Evolutionary conservation across 2,329 filamentous ascomycete species (phyloP), one percentile per base, ranked within the genome.

Genomic region (Aspergillus caelatus): DNA sequence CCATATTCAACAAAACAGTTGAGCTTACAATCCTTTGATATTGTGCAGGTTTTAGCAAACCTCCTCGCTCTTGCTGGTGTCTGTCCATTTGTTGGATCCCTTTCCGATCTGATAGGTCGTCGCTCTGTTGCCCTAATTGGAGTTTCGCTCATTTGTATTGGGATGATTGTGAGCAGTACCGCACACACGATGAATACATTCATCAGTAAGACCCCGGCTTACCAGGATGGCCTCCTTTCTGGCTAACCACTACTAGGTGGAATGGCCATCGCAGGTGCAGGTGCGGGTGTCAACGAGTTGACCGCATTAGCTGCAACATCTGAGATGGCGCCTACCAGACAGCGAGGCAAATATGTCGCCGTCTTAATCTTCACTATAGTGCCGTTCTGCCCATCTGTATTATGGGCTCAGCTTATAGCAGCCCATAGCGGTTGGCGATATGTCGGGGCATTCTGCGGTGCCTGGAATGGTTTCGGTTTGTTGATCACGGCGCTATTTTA

Each of bases 301-400:
- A 91, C 88, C 7, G 88, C 89, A 5, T 79, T 92, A 10, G 88
- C 89, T 32, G 89, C 84, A 39, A 89, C 88, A 1, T 87, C 88
- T 2, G 89, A 92, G 72, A 82, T 91, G 64, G 89, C 88, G 0
- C 89, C 89, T 1, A 86, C 86, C 23, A 80, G 84, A 21, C 86
- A 90, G 74, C 84, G 89, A 55, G 89, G 87, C 34, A 83, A 83
- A 70, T 90, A 90, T 70, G 84, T 90, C 28, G 85, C 85, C 14
- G 74, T 82, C 0, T 76, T 91, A 16, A 84, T 89, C 53, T 82
- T 89, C 69, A 87, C 85, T 60, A 88, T 90, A 62, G 66, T 88
- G 1, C 88, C 87, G 0, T 89, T 89, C 71, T 84, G 84, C 62
- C 87, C 88, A 0, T 85, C 86, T 1, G 86, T 88, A 0, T 75